Base-by-base conservation (phyloP, 495 filamentous ascomycete genomes). In the Hypoxylon lienhwacheense region DNA sequence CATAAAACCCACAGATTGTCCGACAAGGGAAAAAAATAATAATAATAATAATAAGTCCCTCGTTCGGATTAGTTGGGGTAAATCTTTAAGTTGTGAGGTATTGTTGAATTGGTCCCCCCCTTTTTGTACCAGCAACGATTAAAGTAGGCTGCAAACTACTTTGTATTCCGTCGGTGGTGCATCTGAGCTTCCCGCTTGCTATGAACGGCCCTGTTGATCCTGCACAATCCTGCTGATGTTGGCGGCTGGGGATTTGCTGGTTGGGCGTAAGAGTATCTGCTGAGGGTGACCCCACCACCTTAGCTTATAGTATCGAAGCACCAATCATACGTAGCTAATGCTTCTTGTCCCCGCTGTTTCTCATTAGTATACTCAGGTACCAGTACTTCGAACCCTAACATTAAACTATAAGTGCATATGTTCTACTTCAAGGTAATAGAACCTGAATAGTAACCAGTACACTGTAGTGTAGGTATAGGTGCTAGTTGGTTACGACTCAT, bases 51-150 rank as follows among this genome's bases (percentile, higher is more conserved):
- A 12, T 25, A n/a, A n/a, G n/a, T n/a, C 21, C 28, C 29, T 52
- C 36, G 44, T 39, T 55, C 58, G 58, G 58, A 61, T 56, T 55
- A 61, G 58, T 61, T 61, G 58, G 58, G 58, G 58, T 61, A 61
- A 61, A 55, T 55, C 55, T 55, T 61, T 52, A 28, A 51, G 29
- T 24, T 32, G 26, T 11, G 11, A 25, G 50, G 28, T 52, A 31
- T 41, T 36, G 33, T 59, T 49, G 45, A 61, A 50, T 61, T 44
- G 34, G 28, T 41, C 47, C 52, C 52, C 51, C 17, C 17, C 7
- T 10, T 29, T 25, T 19, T 48, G 39, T 48, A 36, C 40, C 20
- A 41, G 17, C 34, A 42, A 24, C 15, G 15, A 51, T 24, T 39
- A 5, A 26, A 4, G 36, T 7, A 36, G 53, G 21, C 42, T 48